Evolutionary conservation across 306 rosid genomes (phyloP), one percentile per base, ranked within the genome.

Genomic region (Gastrolobium villosum): DNA sequence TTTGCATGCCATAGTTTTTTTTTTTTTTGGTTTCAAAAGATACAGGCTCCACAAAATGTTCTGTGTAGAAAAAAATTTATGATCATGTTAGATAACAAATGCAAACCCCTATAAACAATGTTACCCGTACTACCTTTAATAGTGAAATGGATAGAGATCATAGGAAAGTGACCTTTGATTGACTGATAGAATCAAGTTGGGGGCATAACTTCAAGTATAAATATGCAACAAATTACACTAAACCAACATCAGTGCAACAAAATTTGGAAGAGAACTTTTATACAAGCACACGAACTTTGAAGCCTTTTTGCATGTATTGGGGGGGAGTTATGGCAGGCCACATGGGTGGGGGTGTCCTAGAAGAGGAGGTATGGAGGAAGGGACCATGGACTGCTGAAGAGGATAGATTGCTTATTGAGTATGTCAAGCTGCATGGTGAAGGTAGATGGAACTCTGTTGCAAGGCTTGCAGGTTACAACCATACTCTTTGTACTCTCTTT

Each of bases 381-480:
- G 98, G 98, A 15, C 98, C 98, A 43, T 94, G 98, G 98, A 94
- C 97, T 74, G 66, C 91, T 79, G 97, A 94, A 62, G 98, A 94
- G 84, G 98, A 94, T 75, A 85, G 91, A 45, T 75, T 91, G 85
- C 93, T 94, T 1, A 75, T 84, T 77, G 92, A 94, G 52, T 92
- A 94, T 90, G 98, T 94, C 30, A 86, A 88, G 70, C 7, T 89
- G 48, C 96, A 92, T 83, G 98, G 97, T 49, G 98, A 94, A 79
- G 98, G 98, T 5, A 87, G 98, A 86, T 94, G 98, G 98, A 94
- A 89, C 78, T 94, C 96, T 74, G 97, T 94, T 15, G 89, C 98
- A 49, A 88, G 90, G 54, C 96, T 90, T 82, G 86, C 97, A 80
- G 98, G 98, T 93, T 75, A 7, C 13, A 72, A 34, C 13, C 13